phyloP scores from a whole-genome alignment of 2,329 filamentous ascomycete genomes.

The Fusarium compactum region DNA sequence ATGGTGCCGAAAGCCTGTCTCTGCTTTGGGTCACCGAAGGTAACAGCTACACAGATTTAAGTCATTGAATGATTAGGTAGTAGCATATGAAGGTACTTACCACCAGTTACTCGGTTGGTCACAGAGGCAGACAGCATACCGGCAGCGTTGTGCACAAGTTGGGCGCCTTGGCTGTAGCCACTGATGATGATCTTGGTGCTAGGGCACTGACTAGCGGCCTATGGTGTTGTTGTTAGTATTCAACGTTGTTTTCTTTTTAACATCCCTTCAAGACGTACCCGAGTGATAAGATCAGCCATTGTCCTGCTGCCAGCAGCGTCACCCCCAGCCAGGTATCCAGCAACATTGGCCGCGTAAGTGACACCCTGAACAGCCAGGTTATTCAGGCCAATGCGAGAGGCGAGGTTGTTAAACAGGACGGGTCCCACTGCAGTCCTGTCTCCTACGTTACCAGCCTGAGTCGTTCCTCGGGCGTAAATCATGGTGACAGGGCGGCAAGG shows the following conservation, averaged over 20 bases:
- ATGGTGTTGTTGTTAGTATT: background rate
- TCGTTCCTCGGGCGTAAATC: slow-evolving; percentile 9
- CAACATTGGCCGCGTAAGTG: background rate
- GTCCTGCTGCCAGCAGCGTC: background rate
- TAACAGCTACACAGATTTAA: background rate
- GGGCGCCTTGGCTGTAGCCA: slow-evolving; percentile 2
- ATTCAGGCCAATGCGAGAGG: background rate
- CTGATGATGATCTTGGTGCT: slow-evolving; percentile 3
- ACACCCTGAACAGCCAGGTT: slow-evolving; percentile 11
- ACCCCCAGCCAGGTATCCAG: background rate
- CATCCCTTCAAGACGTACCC: background rate
- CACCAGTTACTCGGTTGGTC: background rate
- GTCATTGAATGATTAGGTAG: background rate
- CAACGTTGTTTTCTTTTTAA: background rate
- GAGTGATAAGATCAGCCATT: background rate
- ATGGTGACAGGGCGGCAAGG: slow-evolving; percentile 8
- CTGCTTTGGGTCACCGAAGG: background rate
- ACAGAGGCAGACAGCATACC: background rate
- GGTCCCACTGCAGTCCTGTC: background rate
- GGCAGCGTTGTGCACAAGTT: background rate
- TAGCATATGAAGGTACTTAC: background rate
- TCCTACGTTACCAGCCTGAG: slow-evolving; percentile 6
- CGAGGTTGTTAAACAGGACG: background rate
- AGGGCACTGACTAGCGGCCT: slow-evolving; percentile 5
- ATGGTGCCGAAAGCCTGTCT: background rate